Base-by-base conservation (phyloP, 768 basidiomycete species). In the Leccinum aurantiacum region DNA sequence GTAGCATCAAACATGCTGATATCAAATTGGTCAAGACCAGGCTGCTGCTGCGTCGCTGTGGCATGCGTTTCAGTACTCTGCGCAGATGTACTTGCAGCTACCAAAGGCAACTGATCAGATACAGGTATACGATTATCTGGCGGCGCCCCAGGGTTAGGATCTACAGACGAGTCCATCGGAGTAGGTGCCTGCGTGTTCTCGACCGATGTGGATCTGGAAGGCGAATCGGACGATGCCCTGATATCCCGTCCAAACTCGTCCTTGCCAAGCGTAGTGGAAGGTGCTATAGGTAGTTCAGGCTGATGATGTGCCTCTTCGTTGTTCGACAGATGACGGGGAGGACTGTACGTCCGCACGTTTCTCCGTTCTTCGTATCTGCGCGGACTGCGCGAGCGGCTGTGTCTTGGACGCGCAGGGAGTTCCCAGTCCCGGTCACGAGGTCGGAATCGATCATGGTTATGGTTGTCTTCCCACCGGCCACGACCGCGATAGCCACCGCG, bases 181-280 rank as follows among this genome's bases (percentile, higher is more conserved):
- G 65, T 65, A 63, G 55, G 70, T 60, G 65, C 49, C 58, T 62
- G 66, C 47, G 70, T 62, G 64, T 64, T 65, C 60, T 69, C 69
- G 58, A 57, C 60, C 50, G 69, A 70, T 54, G 49, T 54, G 4
- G 74, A 65, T 57, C 73, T 68, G 37, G 75, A 71, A 54, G 67
- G 72, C 58, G 73, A 71, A 52, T 61, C 56, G 41, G 89, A 85
- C 46, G 76, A 74, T 37, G 82, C 76, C 66, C 91, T 82, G 69
- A 91, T 80, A 71, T 93, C 90, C 67, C 91, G 86, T 65, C 91
- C 91, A 74, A 93, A 93, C 74, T 93, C 91, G 81, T 93, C 91
- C 74, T 86, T 91, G 59, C 77, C 85, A n/a, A 71, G 64, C 56
- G 69, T 69, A 53, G 69, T 75, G 54, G 63, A 63, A 69, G 63